These are phyloP conservation scores for Fonsecaea erecta DNA, from an alignment of 2,329 filamentous ascomycete genomes.

Conservation along the genomic window DNA sequence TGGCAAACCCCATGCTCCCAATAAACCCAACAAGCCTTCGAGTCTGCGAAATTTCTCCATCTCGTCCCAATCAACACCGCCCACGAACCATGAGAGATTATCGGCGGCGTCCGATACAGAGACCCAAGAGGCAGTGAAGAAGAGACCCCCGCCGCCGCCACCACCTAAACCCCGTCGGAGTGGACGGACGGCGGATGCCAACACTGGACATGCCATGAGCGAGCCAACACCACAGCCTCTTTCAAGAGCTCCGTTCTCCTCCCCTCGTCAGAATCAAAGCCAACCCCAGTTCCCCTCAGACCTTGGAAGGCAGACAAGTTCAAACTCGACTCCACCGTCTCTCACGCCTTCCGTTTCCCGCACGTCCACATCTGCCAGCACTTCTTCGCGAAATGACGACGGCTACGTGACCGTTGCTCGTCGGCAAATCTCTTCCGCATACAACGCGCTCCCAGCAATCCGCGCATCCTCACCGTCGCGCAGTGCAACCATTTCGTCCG, in stretches of 20 bases:
- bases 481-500: slow-evolving; percentile 22
- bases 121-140: slow-evolving; percentile 33
- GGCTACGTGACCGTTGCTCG: slow-evolving; percentile 37
- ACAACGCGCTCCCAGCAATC: slow-evolving; percentile 38
- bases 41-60: slow-evolving; percentile 45
- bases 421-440: slow-evolving; percentile 33
- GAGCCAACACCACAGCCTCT: slow-evolving; percentile 30
- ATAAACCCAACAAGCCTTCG: slow-evolving; percentile 52
- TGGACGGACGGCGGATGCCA: slow-evolving; percentile 23
- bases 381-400: slow-evolving; percentile 28
- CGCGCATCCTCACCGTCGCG: slow-evolving; percentile 35
- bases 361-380: slow-evolving; percentile 23
- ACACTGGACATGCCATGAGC: slow-evolving; percentile 19
- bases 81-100: slow-evolving; percentile 26
- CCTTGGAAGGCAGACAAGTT: slow-evolving; percentile 7
- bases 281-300: slow-evolving; percentile 21
- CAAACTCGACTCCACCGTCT: slow-evolving; percentile 30
- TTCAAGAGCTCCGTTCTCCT: slow-evolving; percentile 37
- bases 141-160: slow-evolving; percentile 46
- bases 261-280: slow-evolving; percentile 37
- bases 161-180: slow-evolving; percentile 44
- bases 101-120: slow-evolving; percentile 27
- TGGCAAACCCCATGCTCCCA: slow-evolving; percentile 41
- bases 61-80: slow-evolving; percentile 20
- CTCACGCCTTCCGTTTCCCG: slow-evolving; percentile 22